phyloP scores from a whole-genome alignment of 208 protist genomes.

The Tritrichomonas foetus region DNA sequence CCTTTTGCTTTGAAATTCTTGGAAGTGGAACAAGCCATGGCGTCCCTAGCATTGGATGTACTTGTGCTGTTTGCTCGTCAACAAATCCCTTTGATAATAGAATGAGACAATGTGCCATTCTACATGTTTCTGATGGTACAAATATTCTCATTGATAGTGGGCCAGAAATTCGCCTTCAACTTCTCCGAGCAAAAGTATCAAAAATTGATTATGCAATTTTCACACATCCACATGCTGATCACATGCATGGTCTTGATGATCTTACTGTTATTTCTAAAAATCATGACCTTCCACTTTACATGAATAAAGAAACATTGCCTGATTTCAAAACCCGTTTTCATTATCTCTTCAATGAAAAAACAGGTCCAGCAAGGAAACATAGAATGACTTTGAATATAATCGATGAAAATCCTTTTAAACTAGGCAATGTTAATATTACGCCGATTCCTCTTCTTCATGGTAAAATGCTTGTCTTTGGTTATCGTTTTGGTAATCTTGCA shows the following conservation, averaged over 20 bases:
- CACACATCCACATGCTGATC: neutral
- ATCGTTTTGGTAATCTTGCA: neutral
- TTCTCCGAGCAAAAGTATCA: neutral
- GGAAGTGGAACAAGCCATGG: neutral
- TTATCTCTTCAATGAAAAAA: neutral
- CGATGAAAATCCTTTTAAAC: neutral
- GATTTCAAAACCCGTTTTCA: neutral
- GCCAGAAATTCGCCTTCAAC: neutral
- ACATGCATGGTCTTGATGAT: neutral
- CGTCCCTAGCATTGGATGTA: neutral
- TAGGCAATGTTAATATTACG: neutral
- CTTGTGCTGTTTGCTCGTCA: neutral
- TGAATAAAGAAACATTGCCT: neutral
- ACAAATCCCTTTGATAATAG: neutral
- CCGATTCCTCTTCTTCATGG: neutral
- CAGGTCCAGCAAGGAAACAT: neutral
- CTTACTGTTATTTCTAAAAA: neutral
- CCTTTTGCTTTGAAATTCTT: neutral
- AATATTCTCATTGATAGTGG: slow-evolving; percentile 32
- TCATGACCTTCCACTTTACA: neutral
- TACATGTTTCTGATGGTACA: neutral
- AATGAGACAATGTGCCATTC: neutral
- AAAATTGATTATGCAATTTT: neutral
- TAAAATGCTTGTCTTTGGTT: neutral
- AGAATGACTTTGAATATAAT: neutral